phyloP scores from a whole-genome alignment of 495 filamentous ascomycete genomes.

The Staphylotrichum longicolle region DNA sequence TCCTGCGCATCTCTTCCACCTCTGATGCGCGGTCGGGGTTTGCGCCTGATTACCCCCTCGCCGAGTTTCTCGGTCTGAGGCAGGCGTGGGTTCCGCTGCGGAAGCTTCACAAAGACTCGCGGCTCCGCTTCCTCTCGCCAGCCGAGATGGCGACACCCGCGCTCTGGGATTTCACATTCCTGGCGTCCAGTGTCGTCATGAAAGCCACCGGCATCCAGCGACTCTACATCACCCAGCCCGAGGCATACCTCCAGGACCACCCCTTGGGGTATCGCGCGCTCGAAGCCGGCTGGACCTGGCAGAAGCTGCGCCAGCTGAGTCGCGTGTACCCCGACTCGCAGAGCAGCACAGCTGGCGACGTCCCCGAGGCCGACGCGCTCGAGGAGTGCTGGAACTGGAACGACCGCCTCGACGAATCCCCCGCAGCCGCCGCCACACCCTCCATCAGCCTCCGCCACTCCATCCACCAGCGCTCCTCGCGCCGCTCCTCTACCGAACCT shows the following conservation, averaged over 20 bases:
- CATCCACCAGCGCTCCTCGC: conserved; percentile 35
- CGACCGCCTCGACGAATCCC: conserved; percentile 51
- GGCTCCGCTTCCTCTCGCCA: conserved; percentile 60
- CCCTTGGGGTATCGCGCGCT: conserved; percentile 49
- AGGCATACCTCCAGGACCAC: conserved; percentile 60
- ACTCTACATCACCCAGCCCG: conserved; percentile 63
- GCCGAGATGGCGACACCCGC: conserved; percentile 65
- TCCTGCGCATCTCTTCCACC: conserved; percentile 42
- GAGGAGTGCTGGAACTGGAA: conserved; percentile 55
- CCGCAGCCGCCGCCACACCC: conserved; percentile 30
- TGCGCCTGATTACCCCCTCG: conserved; percentile 31
- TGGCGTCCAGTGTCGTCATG: conserved; percentile 63
- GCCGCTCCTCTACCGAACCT: conserved; percentile 37
- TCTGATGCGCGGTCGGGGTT: conserved; percentile 23
- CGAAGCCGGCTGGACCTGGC: conserved; percentile 58
- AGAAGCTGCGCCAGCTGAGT: conserved; percentile 56
- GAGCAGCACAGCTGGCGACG: conserved; percentile 35
- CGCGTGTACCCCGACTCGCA: conserved; percentile 50
- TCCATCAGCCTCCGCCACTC: conserved; percentile 41
- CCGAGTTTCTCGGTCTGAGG: conserved; percentile 50
- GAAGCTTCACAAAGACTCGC: conserved; percentile 65
- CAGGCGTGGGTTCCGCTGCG: conserved; percentile 65
- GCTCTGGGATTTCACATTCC: conserved; percentile 65
- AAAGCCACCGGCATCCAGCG: conserved; percentile 55
- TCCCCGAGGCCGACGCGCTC: conserved; percentile 57